These are phyloP conservation scores for Fusarium succisae DNA, from an alignment of 2,329 filamentous ascomycete species.

Conservation along the genomic window DNA sequence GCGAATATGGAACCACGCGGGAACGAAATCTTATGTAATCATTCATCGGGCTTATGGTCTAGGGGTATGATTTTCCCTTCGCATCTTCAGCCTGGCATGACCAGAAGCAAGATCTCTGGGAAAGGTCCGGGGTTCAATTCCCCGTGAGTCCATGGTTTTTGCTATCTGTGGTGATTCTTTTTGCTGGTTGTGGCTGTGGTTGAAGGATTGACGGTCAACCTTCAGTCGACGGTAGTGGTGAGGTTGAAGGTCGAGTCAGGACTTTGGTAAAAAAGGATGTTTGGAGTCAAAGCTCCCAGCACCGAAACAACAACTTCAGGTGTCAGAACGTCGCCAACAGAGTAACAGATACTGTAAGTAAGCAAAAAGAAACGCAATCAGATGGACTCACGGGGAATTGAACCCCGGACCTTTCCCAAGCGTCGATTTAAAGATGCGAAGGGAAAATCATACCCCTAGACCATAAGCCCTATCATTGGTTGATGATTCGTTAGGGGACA, in stretches of 20 bases:
- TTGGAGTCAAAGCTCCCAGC: neutral
- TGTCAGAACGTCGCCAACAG: accelerated
- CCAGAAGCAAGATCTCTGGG: conserved; percentile 3
- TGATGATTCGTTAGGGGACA: neutral
- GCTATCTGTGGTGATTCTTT: accelerated
- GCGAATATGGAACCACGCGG: neutral
- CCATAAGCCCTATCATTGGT: conserved; percentile 22
- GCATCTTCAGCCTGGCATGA: conserved; percentile 1
- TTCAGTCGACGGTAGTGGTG: no score
- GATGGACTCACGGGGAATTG: conserved; percentile 30
- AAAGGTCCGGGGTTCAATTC: conserved; percentile 31
- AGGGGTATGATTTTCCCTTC: conserved; percentile 32
- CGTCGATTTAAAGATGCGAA: conserved; percentile 15
- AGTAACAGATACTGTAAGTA: accelerated
- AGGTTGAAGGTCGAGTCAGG: no score
- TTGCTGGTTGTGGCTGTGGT: neutral
- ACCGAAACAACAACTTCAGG: neutral
- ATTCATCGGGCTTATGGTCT: conserved; percentile 26
- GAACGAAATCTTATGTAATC: neutral
- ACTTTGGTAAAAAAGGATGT: neutral
- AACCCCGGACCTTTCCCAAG: conserved; percentile 28
- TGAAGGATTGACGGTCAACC: neutral
- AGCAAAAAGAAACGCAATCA: neutral
- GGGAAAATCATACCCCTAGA: conserved; percentile 32
- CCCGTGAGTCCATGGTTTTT: conserved; percentile 27